Evolutionary conservation across 331 rosid species (phyloP).

Genomic region (Ulmus americana): DNA sequence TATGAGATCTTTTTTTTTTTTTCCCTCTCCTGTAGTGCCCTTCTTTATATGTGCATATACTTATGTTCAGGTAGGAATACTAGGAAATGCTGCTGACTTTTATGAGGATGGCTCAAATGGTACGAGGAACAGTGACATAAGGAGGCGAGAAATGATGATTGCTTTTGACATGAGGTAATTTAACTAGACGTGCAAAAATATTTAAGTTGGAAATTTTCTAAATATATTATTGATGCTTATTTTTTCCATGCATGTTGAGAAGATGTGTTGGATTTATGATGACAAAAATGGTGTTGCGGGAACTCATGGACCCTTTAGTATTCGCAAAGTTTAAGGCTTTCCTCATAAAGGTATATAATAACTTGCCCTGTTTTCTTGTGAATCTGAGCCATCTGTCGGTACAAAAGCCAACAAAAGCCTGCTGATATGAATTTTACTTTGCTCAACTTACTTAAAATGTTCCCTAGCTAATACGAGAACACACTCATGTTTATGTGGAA

Average conservation of each 20-base stretch:
- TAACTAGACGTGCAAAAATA: constrained; percentile 12
- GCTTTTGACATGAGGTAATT: constrained; percentile 95
- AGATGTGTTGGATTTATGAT: constrained; percentile 91
- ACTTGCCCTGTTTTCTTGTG: constrained; percentile 17
- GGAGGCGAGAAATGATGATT: constrained; percentile 93
- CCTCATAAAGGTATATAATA: constrained; percentile 63
- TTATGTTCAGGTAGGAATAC: constrained; percentile 65
- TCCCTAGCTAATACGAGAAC: background rate
- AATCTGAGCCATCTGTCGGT: background rate
- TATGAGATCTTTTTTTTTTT: background rate
- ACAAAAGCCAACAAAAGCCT: background rate
- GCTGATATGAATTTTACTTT: background rate
- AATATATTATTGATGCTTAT: constrained; percentile 26
- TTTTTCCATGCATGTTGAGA: constrained; percentile 28
- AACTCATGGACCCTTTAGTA: constrained; percentile 79
- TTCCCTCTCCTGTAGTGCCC: background rate
- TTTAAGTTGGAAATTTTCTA: constrained; percentile 12
- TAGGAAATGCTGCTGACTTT: constrained; percentile 90
- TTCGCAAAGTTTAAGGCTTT: constrained; percentile 73
- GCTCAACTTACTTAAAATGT: background rate
- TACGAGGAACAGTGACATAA: constrained; percentile 50
- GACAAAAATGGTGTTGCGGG: constrained; percentile 90
- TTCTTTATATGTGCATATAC: background rate
- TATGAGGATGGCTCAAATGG: constrained; percentile 47
- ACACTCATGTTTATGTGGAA: background rate